Evolutionary conservation across 2,329 filamentous ascomycete species (phyloP), one percentile per base, ranked within the genome.

Genomic region (Calcarisporium arbuscula): DNA sequence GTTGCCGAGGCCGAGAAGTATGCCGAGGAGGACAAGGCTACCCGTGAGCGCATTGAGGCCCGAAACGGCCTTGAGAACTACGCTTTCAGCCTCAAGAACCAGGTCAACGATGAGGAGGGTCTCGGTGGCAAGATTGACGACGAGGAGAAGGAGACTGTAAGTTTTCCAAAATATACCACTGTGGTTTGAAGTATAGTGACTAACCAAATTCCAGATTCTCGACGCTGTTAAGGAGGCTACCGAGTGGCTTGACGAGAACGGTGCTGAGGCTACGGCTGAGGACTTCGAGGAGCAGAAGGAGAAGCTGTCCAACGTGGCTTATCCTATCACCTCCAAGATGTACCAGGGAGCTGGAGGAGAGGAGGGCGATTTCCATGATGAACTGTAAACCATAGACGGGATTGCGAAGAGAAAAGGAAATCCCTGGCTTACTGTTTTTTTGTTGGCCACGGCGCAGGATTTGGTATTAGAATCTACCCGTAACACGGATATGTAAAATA

Each of bases 251-350:
- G 89, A 95, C 52, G 87, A 94, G 77, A 94, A 95, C 68, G 85
- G 78, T 48, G 79, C 82, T 48, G 82, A 83, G 34, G 92, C 92
- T 46, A 78, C 73, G 49, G 74, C 87, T 40, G 90, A 95, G 72
- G 92, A 96, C 72, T 95, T 96, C 54, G 89, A 95, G 67, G 92
- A 98, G 79, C 90, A 96, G 75, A 95, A 94, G 76, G 90, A 98
- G 84, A 95, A 95, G 78, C 78, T 98, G 50, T 94, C 85, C 54
- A 84, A 85, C 64, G 85, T 95, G 47, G 92, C 92, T 35, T 95
- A 96, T 72, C 92, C 92, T 50, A 98, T 98, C 70, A 98, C 92
- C 53, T 94, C 86, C 72, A 98, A 98, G 80, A 77, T 95, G 56
- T 95, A 95, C 74, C 64, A 72, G 51, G 71, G 74, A 54, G 79